These are phyloP conservation scores for Gardenia jasminoides DNA, from an alignment of 257 asterid species.

Conservation along the genomic window DNA sequence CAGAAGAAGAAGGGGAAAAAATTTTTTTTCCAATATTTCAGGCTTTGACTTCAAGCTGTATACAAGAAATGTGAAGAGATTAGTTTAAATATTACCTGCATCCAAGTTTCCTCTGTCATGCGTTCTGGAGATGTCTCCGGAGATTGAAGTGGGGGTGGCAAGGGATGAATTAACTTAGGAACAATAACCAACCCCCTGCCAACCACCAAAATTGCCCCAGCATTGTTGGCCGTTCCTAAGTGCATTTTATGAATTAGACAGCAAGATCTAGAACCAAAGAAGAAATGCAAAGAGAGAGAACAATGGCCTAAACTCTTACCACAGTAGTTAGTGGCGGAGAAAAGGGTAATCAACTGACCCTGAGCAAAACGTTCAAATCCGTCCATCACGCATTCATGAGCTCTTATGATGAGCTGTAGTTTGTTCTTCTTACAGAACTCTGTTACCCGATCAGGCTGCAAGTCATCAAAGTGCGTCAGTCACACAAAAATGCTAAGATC, in stretches of 20 bases:
- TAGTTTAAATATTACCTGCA: slow-evolving; percentile 63
- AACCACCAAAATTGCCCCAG: slow-evolving; percentile 95
- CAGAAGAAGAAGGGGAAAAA: not conserved
- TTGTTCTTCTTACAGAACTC: slow-evolving; percentile 95
- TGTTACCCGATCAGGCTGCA: slow-evolving; percentile 98
- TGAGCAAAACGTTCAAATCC: slow-evolving; percentile 99
- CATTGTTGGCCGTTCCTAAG: slow-evolving; percentile 95
- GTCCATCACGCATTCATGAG: slow-evolving; percentile 99
- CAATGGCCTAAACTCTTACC: slow-evolving; percentile 44
- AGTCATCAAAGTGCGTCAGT: not conserved
- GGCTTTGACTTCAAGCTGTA: not conserved
- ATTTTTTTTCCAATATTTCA: not conserved
- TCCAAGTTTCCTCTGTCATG: slow-evolving; percentile 75
- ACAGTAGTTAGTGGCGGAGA: slow-evolving; percentile 98
- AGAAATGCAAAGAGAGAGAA: not conserved
- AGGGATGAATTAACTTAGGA: slow-evolving; percentile 92
- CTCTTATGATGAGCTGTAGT: slow-evolving; percentile 88
- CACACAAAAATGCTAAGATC: not conserved
- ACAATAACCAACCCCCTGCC: slow-evolving; percentile 92
- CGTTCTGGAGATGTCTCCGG: slow-evolving; percentile 98
- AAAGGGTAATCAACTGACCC: slow-evolving; percentile 95
- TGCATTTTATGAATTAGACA: slow-evolving; percentile 26
- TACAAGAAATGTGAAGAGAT: not conserved
- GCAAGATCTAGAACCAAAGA: not conserved
- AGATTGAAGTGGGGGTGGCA: slow-evolving; percentile 94